Base-by-base conservation (phyloP, 2,329 filamentous ascomycete species). In the Volutella citrinella region DNA sequence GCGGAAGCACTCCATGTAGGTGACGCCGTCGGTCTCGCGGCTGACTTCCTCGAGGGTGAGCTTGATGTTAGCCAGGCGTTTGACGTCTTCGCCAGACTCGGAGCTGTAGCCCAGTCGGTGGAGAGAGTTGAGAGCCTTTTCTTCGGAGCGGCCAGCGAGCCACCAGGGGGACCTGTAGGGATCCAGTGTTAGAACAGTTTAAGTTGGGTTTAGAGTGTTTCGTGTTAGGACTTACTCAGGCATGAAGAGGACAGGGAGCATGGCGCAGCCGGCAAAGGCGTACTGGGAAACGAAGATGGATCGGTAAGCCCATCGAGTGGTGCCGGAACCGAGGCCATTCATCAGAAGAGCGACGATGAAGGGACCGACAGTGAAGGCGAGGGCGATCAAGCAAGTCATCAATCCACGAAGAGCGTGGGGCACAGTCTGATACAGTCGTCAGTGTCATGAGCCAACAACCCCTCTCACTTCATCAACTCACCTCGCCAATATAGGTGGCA, bases 1-100 rank as follows among this genome's bases (percentile, higher is more conserved):
- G 21, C 45, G 43, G 40, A 48, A 48, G 31, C 45, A 48, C 24
- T 46, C 43, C 4, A 46, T 5, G 34, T 30, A 46, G 25, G 38
- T 39, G 10, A 27, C 43, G 4, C 43, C 43, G 3, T 41, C 37
- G 3, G 40, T 46, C 32, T 46, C 43, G 21, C 41, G 33, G 25
- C 29, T 26, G 18, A 46, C 26, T 21, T 46, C 43, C 10, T 36
- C 29, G 6, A 46, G 40, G 5, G 43, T 46, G 19, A 36, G 17
- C 18, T 34, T 15, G 6, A 46, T 46, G 13, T 41, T 30, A 4
- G 43, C 43, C 15, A 46, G 24, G 12, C 37, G 34, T 37, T 46
- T 41, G n/a, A n/a, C n/a, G n/a, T n/a, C n/a, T 30, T 46, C 37
- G 4, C 26, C 37, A 23, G 33, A 36, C 7, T 17, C n/a, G 2